Conservation (phyloP, 257 asterid genomes). For the Cynanchum wilfordii region DNA sequence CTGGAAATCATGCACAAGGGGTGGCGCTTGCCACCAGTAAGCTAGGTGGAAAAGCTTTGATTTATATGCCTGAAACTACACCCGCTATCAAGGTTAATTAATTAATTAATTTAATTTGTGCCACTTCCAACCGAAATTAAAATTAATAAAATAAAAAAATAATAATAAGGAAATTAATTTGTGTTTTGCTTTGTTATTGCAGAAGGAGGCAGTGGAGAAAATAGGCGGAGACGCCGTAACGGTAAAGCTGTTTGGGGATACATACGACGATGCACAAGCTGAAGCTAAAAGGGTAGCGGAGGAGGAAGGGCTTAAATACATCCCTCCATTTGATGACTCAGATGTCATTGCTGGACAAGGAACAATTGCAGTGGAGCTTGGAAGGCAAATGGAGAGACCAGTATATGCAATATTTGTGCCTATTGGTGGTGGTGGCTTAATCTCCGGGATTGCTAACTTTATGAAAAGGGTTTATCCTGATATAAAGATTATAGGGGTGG, state of each 20-base stretch:
- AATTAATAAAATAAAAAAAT: too few relatives aligned
- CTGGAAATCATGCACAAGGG: conserved; percentile 99
- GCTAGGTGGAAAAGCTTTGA: conserved; percentile 60
- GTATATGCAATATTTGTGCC: conserved; percentile 88
- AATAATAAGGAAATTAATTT: too few relatives aligned
- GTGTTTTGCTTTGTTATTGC: background rate
- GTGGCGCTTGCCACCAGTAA: conserved; percentile 74
- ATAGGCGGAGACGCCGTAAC: conserved; percentile 82
- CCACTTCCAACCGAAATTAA: too few relatives aligned
- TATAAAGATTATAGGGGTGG: conserved; percentile 87
- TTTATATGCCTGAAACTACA: conserved; percentile 89
- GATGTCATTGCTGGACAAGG: conserved; percentile 90
- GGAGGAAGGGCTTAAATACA: conserved; percentile 63
- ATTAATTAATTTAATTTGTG: too few relatives aligned
- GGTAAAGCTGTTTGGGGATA: conserved; percentile 55
- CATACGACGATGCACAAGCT: conserved; percentile 91
- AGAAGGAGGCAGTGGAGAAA: conserved; percentile 80
- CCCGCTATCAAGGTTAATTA: conserved; percentile 79
- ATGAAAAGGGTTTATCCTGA: conserved; percentile 80
- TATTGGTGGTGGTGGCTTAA: conserved; percentile 95
- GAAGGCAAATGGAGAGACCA: conserved; percentile 54
- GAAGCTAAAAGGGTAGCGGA: conserved; percentile 66
- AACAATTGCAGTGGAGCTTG: conserved; percentile 90
- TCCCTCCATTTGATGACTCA: conserved; percentile 96
- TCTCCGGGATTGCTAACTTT: conserved; percentile 94